Base-by-base conservation (phyloP, 2,329 filamentous ascomycete species). In the Cryphonectria radicalis region DNA sequence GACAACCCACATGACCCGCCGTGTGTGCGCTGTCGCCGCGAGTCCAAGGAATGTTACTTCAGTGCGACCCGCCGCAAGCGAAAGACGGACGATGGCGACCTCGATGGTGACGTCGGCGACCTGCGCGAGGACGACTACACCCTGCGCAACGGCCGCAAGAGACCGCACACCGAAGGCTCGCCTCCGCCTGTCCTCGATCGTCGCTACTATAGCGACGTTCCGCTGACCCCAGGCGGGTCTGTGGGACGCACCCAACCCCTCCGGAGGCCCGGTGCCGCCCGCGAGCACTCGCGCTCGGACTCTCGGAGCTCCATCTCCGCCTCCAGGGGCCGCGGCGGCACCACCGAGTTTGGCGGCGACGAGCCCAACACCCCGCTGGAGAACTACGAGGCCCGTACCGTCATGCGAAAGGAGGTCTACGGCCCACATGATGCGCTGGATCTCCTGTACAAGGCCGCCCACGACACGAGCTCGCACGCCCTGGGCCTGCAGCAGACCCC, bases 1-100 rank as follows among this genome's bases (percentile, higher is more conserved):
- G 96, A 98, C 82, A 95, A 96, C 77, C 96, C 96, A 35, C 91
- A 95, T 81, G 94, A 97, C 77, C 95, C 95, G 69, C 96, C 96
- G 2, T 99, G 96, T 81, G 93, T 95, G 72, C 91, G 96, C 78
- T 99, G 96, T 80, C 92, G 94, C 68, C 91, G 96, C 76, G 96
- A 99, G 85, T 94, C 92, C 84, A 98, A 98, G 81, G 92, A 97
- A 77, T 99, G 96, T 85, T 97, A 92, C 87, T 99, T 99, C 85
- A 97, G 94, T 74, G 93, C 94, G 28, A 98, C 95, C 43, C 89
- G 96, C 66, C 91, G 96, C 79, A 98, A 98, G 89, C 90, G 94
- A 79, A 97, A 96, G 86, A 87, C 87, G 64, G 89, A 86, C 75
- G 85, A 92, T 75, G 88, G 83, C 77, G 77, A 84, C 50, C 86